Evolutionary conservation across 2,329 filamentous ascomycete genomes (phyloP).

Genomic region (Myriosclerotinia curreyana): DNA sequence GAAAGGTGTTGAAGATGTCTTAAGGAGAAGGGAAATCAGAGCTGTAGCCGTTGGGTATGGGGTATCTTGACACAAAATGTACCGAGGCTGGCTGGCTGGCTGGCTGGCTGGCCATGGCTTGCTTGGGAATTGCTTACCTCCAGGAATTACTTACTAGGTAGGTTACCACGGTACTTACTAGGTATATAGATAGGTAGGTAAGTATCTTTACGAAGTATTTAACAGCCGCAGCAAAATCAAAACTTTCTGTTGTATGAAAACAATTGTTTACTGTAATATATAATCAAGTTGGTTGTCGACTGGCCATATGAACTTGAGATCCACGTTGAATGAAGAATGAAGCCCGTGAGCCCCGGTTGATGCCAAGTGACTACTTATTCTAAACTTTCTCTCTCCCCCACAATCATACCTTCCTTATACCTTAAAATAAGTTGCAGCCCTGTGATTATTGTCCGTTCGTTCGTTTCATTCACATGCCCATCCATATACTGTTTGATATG

Average conservation of each 20-base stretch:
- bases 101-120: no score
- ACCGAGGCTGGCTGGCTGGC: slow-evolving; percentile 4
- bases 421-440: neutral
- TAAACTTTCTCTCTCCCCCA: slow-evolving; percentile 7
- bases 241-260: no score
- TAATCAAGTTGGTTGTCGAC: no score
- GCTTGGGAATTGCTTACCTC: neutral
- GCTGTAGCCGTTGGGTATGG: neutral
- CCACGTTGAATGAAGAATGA: no score
- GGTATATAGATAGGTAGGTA: no score
- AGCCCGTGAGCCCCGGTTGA: neutral
- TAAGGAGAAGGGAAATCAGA: neutral
- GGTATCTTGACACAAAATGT: neutral
- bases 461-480: slow-evolving; percentile 17
- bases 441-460: slow-evolving; percentile 3
- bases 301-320: no score
- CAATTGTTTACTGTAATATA: no score
- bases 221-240: no score
- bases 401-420: neutral
- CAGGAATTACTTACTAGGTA: neutral
- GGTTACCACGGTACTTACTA: no score
- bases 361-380: no score
- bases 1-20: neutral
- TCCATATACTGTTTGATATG: no score
- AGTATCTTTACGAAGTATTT: no score